A percentile compares a stretch with the other conserved stretches of the same genome.
phyloP scores from a whole-genome alignment of 2,329 filamentous ascomycete species.

The Trichoderma breve region DNA sequence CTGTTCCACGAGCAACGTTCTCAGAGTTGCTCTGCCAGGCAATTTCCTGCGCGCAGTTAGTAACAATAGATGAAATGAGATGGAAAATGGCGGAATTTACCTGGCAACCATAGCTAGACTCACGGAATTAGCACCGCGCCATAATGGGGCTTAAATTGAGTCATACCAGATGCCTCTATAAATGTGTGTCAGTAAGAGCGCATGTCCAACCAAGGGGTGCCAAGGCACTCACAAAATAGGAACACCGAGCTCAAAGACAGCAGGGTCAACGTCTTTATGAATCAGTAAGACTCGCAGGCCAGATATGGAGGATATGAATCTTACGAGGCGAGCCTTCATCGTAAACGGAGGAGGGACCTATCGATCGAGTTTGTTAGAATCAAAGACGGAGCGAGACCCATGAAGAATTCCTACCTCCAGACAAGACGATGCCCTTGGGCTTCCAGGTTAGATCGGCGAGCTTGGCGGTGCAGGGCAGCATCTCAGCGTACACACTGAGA shows the following conservation, averaged over 20 bases:
- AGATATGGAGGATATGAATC: neutral
- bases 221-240: slow-evolving; percentile 39
- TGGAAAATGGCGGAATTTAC: neutral
- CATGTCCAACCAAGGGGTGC: slow-evolving; percentile 32
- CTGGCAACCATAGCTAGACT: slow-evolving; percentile 9
- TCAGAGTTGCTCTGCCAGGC: slow-evolving; percentile 63
- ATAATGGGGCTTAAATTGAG: neutral
- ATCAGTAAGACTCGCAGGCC: neutral
- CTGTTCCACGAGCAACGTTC: slow-evolving; percentile 49
- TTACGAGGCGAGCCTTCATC: neutral
- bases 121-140: neutral
- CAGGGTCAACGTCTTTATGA: slow-evolving; percentile 59
- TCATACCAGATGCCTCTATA: neutral
- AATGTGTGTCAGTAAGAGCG: neutral
- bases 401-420: neutral
- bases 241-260: slow-evolving; percentile 62
- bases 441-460: neutral
- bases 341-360: neutral
- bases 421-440: neutral
- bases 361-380: neutral
- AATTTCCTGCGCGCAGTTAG: slow-evolving; percentile 44
- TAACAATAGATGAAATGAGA: neutral
- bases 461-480: neutral
- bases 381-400: neutral
- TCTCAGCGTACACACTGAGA: neutral